Conservation (phyloP, 495 filamentous ascomycete genomes). For the Parachaetomium inaequale region DNA sequence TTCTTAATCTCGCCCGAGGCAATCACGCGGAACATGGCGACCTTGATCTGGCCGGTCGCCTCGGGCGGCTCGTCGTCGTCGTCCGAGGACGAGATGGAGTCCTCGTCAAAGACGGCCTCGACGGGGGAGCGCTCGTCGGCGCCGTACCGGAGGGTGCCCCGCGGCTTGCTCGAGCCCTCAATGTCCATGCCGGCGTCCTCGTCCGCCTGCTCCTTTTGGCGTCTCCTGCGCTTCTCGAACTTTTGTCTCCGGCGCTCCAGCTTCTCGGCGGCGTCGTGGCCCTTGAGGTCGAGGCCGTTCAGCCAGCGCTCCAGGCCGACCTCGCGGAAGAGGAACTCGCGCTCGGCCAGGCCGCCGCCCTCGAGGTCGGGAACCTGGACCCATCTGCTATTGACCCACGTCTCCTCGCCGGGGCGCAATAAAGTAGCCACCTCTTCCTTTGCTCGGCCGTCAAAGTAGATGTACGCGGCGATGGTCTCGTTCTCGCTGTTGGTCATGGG, state of each 20-base stretch:
- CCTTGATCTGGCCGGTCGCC: constrained; percentile 96
- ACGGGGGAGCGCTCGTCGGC: constrained; percentile 67
- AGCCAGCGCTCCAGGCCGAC: constrained; percentile 95
- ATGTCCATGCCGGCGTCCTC: constrained; percentile 50
- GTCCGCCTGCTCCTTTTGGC: constrained; percentile 54
- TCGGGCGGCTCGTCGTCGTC: constrained; percentile 82
- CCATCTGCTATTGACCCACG: constrained; percentile 98
- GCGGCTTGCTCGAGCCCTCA: constrained; percentile 37
- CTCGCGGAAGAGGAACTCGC: constrained; percentile 96
- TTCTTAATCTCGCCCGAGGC: constrained; percentile 96
- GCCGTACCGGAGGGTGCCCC: constrained; percentile 70
- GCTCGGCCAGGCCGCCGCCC: constrained; percentile 89
- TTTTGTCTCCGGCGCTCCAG: constrained; percentile 82
- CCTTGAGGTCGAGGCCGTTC: constrained; percentile 87
- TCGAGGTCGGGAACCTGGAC: constrained; percentile 88
- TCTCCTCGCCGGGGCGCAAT: constrained; percentile 89
- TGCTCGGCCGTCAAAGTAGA: constrained; percentile 92
- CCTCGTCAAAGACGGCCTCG: constrained; percentile 68
- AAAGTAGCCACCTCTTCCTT: constrained; percentile 98
- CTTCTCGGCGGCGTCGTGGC: constrained; percentile 77
- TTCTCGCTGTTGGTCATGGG: constrained; percentile 84
- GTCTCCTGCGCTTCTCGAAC: constrained; percentile 77
- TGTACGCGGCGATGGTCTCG: constrained; percentile 96
- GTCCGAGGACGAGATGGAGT: constrained; percentile 71
- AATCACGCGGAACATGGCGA: constrained; percentile 91